Base-by-base conservation (phyloP, 2,329 filamentous ascomycete species). In the Penicillium sp. region DNA sequence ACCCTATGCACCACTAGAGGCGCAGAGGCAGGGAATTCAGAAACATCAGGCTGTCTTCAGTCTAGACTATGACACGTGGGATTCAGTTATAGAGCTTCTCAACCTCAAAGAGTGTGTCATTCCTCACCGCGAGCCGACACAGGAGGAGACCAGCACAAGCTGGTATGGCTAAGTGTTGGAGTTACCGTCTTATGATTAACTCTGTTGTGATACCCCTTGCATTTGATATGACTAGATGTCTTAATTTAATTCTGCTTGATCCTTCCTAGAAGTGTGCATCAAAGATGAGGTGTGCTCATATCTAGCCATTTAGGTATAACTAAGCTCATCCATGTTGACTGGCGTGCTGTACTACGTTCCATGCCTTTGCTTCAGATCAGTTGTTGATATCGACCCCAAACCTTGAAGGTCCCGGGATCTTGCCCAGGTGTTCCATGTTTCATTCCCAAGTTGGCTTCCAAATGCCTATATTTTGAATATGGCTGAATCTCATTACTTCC, bases 11-110 rank as follows among this genome's bases (percentile, higher is more conserved):
- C 51, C 81, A 79, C 61, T 78, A 77, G 68, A 75, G 66, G 70
- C 74, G 18, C 64, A 76, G 61, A 69, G 74, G 50, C 80, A 83
- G 55, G 82, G 84, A 39, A 78, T 84, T 16, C 79, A 85, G 55
- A 86, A 89, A 63, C 88, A 94, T 58, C 94, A 99, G 74, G 90
- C 92, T 11, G 88, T 99, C 21, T 84, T 97, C 69, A 88, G 89
- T 11, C 83, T 99, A 57, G 92, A 97, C 63, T 94, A 92, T 78
- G 81, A 84, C 1, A 89, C 84, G 0, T 99, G 93, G 93, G 78
- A 84, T 61, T 83, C 89, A 18, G 80, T 97, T 42, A 87, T 96
- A 45, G 73, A 88, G 9, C 84, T 84, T 0, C 95, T 92, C 66
- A 78, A 88, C 24, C 90, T 97, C 60, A 82, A 77, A n/a, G 80